These are phyloP conservation scores for Pelargonium myrrhifolium DNA, from an alignment of 441 rosid genomes.

Conservation along the genomic window DNA sequence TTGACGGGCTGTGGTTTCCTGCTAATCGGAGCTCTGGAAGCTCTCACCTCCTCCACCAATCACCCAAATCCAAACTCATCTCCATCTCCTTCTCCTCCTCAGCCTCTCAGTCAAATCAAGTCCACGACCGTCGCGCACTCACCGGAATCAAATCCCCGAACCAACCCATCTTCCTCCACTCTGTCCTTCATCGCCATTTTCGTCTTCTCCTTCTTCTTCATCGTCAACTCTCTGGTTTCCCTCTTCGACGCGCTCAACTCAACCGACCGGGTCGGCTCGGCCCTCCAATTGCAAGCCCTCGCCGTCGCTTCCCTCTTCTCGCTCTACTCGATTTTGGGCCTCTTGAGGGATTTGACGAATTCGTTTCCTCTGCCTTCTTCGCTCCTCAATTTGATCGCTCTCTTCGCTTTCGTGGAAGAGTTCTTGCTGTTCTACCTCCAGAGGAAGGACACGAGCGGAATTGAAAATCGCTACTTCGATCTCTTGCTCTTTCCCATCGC, in stretches of 20 bases:
- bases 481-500: slow-evolving; percentile 69
- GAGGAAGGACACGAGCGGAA: slow-evolving; percentile 58
- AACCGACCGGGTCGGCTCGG: slow-evolving; percentile 53
- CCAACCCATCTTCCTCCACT: slow-evolving; percentile 19
- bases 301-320: slow-evolving; percentile 49
- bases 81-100: slow-evolving; percentile 11
- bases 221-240: slow-evolving; percentile 47
- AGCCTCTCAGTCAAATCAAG: slow-evolving; percentile 29
- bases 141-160: slow-evolving; percentile 8
- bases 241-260: slow-evolving; percentile 40
- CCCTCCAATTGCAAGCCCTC: slow-evolving; percentile 54
- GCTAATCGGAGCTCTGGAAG: slow-evolving; percentile 46
- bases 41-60: slow-evolving; percentile 31
- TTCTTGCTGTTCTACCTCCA: slow-evolving; percentile 58
- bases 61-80: background rate
- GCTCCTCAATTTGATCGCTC: slow-evolving; percentile 41
- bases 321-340: slow-evolving; percentile 40
- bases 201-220: slow-evolving; percentile 38
- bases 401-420: slow-evolving; percentile 70
- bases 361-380: slow-evolving; percentile 33
- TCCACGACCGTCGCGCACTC: slow-evolving; percentile 16
- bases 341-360: slow-evolving; percentile 23
- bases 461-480: slow-evolving; percentile 76
- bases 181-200: slow-evolving; percentile 23
- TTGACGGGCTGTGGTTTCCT: slow-evolving; percentile 50